Evolutionary conservation across 495 filamentous ascomycete species (phyloP).

Genomic region (Hypoxylon fragiforme): DNA sequence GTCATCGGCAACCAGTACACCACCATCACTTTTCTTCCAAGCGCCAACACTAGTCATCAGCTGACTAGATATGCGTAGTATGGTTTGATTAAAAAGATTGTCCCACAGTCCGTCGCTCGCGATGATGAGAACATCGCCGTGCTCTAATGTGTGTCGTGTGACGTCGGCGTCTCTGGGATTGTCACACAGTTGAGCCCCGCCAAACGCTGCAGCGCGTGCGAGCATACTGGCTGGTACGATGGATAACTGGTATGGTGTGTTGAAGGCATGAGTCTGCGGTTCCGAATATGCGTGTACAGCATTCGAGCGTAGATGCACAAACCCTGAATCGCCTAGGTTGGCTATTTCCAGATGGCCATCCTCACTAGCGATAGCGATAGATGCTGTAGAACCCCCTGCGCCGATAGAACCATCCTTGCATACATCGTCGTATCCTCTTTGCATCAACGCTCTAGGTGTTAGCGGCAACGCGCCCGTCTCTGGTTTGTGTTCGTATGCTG

Average conservation of each 20-base stretch:
- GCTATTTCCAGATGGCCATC: conserved; percentile 81
- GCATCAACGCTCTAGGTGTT: conserved; percentile 71
- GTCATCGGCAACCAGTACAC: conserved; percentile 59
- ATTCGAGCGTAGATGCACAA: conserved; percentile 79
- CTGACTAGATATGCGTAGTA: conserved; percentile 74
- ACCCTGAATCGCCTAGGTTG: conserved; percentile 98
- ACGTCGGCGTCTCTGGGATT: conserved; percentile 82
- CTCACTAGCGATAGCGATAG: conserved; percentile 70
- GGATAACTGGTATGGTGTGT: conserved; percentile 93
- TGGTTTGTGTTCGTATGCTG: conserved; percentile 58
- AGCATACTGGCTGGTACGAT: conserved; percentile 81
- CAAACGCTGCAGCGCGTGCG: conserved; percentile 74
- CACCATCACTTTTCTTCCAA: conserved; percentile 66
- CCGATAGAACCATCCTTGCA: conserved; percentile 69
- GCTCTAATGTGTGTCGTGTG: conserved; percentile 70
- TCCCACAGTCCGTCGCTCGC: conserved; percentile 97
- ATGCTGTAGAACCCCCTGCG: conserved; percentile 89
- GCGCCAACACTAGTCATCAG: conserved; percentile 73
- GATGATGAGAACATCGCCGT: conserved; percentile 89
- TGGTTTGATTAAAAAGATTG: conserved; percentile 88
- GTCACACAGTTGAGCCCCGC: conserved; percentile 78
- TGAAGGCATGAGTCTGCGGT: conserved; percentile 95
- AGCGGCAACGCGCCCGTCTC: conserved; percentile 42
- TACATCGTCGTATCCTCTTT: conserved; percentile 79
- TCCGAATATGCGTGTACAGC: conserved; percentile 79